A percentile compares a stretch with the other conserved stretches of the same genome.
These are phyloP conservation scores for Arthrobotrys megalospora DNA, from an alignment of 2,329 filamentous ascomycete genomes.

Conservation along the genomic window DNA sequence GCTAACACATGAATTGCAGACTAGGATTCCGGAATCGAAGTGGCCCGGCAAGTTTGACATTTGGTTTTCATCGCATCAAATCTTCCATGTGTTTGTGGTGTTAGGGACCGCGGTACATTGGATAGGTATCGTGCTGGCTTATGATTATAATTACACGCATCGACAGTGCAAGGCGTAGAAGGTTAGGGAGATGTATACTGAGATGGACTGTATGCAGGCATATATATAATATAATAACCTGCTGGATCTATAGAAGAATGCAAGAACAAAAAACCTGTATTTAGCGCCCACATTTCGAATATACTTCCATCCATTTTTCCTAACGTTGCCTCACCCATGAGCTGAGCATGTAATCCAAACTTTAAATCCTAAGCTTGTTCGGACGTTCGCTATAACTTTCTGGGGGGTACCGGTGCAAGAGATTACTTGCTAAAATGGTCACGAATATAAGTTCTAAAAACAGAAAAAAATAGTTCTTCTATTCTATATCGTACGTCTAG, in stretches of 20 bases:
- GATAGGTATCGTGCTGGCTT: slow-evolving; percentile 66
- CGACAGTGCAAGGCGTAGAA: slow-evolving; percentile 50
- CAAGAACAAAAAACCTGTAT: not conserved
- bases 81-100: slow-evolving; percentile 70
- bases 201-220: not conserved
- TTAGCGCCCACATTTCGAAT: not conserved
- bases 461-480: too few species aligned
- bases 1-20: slow-evolving; percentile 64
- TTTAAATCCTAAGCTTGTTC: too few species aligned
- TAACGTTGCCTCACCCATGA: not conserved
- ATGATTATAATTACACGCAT: slow-evolving; percentile 65
- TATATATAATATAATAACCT: too few species aligned
- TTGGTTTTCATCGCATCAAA: slow-evolving; percentile 69
- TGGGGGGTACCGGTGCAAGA: too few species aligned
- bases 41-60: slow-evolving; percentile 69
- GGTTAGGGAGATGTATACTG: not conserved
- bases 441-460: too few species aligned
- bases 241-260: not conserved
- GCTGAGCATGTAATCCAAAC: not conserved
- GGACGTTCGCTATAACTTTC: too few species aligned
- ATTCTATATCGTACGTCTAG: too few species aligned
- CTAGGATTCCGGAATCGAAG: slow-evolving; percentile 69
- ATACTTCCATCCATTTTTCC: too few species aligned
- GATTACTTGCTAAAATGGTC: too few species aligned
- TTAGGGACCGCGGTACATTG: slow-evolving; percentile 68